These are phyloP conservation scores for Francoa sonchifolia DNA, from an alignment of 441 rosid genomes.

Conservation along the genomic window DNA sequence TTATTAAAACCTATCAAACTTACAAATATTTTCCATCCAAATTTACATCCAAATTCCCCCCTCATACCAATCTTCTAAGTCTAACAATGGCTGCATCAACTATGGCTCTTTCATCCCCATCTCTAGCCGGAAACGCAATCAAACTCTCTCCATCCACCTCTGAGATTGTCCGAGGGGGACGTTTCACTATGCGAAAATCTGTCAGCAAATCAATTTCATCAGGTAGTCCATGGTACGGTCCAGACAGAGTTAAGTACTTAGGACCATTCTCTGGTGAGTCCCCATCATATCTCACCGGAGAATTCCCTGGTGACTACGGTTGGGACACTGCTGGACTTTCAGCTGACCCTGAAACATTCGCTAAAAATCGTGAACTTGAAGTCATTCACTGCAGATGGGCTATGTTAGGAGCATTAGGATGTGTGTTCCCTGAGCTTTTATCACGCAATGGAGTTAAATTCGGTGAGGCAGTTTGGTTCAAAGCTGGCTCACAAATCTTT, in stretches of 20 bases:
- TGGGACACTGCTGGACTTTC: slow-evolving; percentile 87
- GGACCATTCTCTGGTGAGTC: slow-evolving; percentile 72
- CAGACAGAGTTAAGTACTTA: slow-evolving; percentile 61
- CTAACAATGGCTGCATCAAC: slow-evolving; percentile 40
- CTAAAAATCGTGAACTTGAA: slow-evolving; percentile 71
- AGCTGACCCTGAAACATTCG: slow-evolving; percentile 72
- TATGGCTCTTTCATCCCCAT: slow-evolving; percentile 53
- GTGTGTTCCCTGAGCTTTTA: slow-evolving; percentile 70
- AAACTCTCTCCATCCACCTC: slow-evolving; percentile 29
- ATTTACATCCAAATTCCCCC: too few species aligned
- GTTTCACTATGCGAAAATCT: slow-evolving; percentile 46
- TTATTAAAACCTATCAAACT: too few species aligned
- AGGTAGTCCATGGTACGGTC: slow-evolving; percentile 64
- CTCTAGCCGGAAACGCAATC: slow-evolving; percentile 51
- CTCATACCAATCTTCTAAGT: too few species aligned
- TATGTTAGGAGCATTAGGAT: slow-evolving; percentile 66
- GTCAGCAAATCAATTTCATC: slow-evolving; percentile 22
- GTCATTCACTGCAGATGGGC: slow-evolving; percentile 77
- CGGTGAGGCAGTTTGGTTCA: slow-evolving; percentile 78
- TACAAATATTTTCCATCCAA: too few species aligned
- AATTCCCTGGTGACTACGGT: slow-evolving; percentile 66
- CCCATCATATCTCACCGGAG: slow-evolving; percentile 56
- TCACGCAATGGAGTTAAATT: slow-evolving; percentile 62
- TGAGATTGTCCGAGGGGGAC: slow-evolving; percentile 26
- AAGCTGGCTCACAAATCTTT: slow-evolving; percentile 71